Conservation (phyloP, 257 asterid genomes). For the Ajuga chamaepitys region DNA sequence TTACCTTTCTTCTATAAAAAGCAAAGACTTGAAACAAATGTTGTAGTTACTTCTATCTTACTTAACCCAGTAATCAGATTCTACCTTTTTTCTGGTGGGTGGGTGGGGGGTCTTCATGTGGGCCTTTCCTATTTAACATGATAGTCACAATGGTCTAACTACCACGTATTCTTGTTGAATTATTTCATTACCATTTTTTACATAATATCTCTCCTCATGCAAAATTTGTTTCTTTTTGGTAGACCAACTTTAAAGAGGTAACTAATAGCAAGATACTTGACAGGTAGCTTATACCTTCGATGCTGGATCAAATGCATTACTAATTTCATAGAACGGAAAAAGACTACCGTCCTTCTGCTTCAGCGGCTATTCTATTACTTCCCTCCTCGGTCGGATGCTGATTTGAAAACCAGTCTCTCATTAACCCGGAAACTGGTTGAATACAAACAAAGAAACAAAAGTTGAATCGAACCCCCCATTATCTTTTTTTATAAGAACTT, state of each 20-base stretch:
- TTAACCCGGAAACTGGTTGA: constrained; percentile 70
- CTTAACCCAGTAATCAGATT: neutral
- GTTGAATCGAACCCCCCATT: no score
- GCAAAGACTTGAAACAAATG: constrained; percentile 47
- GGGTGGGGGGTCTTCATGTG: neutral
- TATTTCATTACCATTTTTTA: neutral
- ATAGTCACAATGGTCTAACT: neutral
- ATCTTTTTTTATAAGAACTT: no score
- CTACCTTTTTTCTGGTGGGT: no score
- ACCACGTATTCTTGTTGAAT: neutral
- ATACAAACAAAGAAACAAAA: no score
- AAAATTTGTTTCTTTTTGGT: no score
- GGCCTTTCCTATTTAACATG: neutral
- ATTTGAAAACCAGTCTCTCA: constrained; percentile 62
- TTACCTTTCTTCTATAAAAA: neutral
- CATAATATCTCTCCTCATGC: no score
- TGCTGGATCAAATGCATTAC: constrained; percentile 93
- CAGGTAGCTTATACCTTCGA: constrained; percentile 96
- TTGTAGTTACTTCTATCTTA: constrained; percentile 15
- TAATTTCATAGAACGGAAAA: constrained; percentile 81
- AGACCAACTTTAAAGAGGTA: neutral
- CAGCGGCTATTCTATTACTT: constrained; percentile 73
- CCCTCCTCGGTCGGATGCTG: constrained; percentile 77
- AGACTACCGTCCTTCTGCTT: constrained; percentile 60
- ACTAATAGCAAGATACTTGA: constrained; percentile 13